Evolutionary conservation across 2,329 filamentous ascomycete species (phyloP).

Genomic region (Aspergillus proliferans): DNA sequence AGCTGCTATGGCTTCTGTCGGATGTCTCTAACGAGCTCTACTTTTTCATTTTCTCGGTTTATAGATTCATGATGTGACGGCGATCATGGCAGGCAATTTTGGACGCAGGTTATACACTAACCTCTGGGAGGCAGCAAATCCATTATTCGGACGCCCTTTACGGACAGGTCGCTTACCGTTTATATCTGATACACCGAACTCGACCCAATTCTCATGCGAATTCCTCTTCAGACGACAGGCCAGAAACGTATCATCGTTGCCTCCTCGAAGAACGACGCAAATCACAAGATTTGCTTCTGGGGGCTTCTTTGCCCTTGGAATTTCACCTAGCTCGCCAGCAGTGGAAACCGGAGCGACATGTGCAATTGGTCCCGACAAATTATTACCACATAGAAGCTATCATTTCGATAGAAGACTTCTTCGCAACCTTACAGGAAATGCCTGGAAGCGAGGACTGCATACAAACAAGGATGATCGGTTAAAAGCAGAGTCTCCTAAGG

Average conservation of each 20-base stretch:
- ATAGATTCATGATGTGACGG: constrained; percentile 37
- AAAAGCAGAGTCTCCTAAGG: constrained; percentile 11
- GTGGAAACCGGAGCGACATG: constrained; percentile 29
- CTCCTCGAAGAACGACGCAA: constrained; percentile 28
- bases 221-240: constrained; percentile 11
- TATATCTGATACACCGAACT: constrained; percentile 10
- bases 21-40: background rate
- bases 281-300: constrained; percentile 51
- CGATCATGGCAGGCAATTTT: constrained; percentile 43
- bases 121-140: constrained; percentile 34
- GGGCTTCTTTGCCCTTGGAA: constrained; percentile 48
- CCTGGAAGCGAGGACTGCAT: constrained; percentile 28
- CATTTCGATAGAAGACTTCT: constrained; percentile 14
- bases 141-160: constrained; percentile 23
- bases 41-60: constrained; percentile 8
- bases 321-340: constrained; percentile 26
- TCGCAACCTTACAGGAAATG: constrained; percentile 11
- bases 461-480: constrained; percentile 17
- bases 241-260: constrained; percentile 16
- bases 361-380: constrained; percentile 24
- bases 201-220: constrained; percentile 7
- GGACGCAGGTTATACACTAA: constrained; percentile 43
- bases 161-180: constrained; percentile 19
- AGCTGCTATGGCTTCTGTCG: background rate
- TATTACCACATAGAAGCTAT: constrained; percentile 20